phyloP scores from a whole-genome alignment of 768 basidiomycete genomes.

The Lactarius pseudohatsudake region DNA sequence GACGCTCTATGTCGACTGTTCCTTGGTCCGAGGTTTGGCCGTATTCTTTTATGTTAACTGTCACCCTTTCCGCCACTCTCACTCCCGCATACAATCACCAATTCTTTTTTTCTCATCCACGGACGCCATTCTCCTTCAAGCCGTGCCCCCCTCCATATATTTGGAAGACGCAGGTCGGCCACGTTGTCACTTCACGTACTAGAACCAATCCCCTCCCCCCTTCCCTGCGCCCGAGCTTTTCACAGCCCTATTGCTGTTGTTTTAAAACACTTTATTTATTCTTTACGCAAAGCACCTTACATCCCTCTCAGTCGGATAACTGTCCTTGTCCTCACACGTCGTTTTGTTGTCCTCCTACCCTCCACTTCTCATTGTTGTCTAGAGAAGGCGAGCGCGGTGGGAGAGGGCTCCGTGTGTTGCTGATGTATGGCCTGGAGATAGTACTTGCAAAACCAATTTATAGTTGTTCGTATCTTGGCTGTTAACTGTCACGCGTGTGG shows the following conservation, averaged over 20 bases:
- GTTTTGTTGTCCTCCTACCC: slow-evolving; percentile 65
- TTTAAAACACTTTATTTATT: slow-evolving; percentile 24
- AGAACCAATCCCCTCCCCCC: slow-evolving; percentile 25
- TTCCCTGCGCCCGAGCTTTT: slow-evolving; percentile 34
- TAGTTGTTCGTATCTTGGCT: neutral
- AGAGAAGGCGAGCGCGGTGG: slow-evolving; percentile 58
- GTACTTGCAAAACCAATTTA: slow-evolving; percentile 12
- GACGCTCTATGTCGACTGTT: slow-evolving; percentile 27
- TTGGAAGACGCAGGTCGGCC: slow-evolving; percentile 11
- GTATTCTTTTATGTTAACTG: slow-evolving; percentile 24
- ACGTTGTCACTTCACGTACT: slow-evolving; percentile 24
- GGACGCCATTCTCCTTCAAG: slow-evolving; percentile 76
- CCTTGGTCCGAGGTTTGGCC: slow-evolving; percentile 24
- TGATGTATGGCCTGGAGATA: slow-evolving; percentile 24
- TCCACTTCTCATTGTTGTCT: slow-evolving; percentile 47
- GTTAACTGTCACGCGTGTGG: neutral
- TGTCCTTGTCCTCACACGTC: slow-evolving; percentile 31
- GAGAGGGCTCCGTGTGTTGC: slow-evolving; percentile 71
- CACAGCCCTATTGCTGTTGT: slow-evolving; percentile 26
- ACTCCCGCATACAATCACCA: slow-evolving; percentile 40
- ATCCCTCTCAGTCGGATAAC: slow-evolving; percentile 24
- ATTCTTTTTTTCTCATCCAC: slow-evolving; percentile 46
- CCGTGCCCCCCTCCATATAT: slow-evolving; percentile 29
- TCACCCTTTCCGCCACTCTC: slow-evolving; percentile 30
- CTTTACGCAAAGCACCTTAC: slow-evolving; percentile 25